Percentiles rank a stretch among this genome's conserved stretches.
Conservation (phyloP, 2,329 filamentous ascomycete species). For the Taxawa tesnikishii region DNA sequence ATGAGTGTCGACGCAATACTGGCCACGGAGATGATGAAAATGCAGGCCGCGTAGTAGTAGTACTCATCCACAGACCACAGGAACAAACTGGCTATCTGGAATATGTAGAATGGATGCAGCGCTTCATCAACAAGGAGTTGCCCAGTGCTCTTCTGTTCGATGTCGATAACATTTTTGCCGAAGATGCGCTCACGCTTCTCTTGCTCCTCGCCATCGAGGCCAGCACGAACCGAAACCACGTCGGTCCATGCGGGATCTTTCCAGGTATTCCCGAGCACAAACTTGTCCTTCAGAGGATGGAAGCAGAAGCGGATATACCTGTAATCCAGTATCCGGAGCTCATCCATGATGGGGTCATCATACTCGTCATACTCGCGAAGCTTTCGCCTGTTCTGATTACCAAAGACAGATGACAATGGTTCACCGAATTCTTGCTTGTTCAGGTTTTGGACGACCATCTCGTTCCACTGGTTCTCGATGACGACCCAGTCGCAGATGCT, state of each 20-base stretch:
- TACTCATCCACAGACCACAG: constrained; percentile 95
- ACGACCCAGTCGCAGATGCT: constrained; percentile 80
- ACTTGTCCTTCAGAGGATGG: constrained; percentile 80
- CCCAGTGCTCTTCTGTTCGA: constrained; percentile 73
- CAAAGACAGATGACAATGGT: constrained; percentile 57
- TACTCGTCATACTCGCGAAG: constrained; percentile 59
- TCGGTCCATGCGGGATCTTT: constrained; percentile 85
- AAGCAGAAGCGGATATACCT: constrained; percentile 90
- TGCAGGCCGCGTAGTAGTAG: constrained; percentile 93
- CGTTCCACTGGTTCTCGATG: constrained; percentile 95
- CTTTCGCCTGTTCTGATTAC: constrained; percentile 44
- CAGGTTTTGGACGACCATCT: constrained; percentile 68
- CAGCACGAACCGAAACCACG: constrained; percentile 59
- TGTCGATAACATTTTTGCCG: constrained; percentile 81
- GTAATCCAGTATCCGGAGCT: constrained; percentile 74
- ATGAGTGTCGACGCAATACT: constrained; percentile 83
- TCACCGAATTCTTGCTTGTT: constrained; percentile 46
- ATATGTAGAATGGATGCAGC: constrained; percentile 96
- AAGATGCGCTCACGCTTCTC: constrained; percentile 75
- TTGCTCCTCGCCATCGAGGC: constrained; percentile 82
- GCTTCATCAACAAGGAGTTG: constrained; percentile 88
- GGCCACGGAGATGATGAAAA: constrained; percentile 85
- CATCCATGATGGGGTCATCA: constrained; percentile 60
- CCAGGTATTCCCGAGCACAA: constrained; percentile 78
- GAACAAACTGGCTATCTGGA: constrained; percentile 86